Evolutionary conservation across 306 rosid genomes (phyloP).

Genomic region (Astragalus glycyphyllos): DNA sequence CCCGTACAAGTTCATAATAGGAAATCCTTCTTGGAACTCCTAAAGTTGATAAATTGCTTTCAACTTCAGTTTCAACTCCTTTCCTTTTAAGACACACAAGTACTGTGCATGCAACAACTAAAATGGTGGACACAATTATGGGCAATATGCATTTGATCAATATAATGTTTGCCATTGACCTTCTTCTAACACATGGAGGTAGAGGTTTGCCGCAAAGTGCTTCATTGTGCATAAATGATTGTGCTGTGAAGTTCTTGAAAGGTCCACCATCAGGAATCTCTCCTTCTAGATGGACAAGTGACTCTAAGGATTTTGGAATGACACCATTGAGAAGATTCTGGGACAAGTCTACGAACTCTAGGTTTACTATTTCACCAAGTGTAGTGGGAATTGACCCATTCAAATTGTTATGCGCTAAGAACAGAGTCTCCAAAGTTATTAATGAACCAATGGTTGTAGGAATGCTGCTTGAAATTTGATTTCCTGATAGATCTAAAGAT

Average conservation of each 20-base stretch:
- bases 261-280: conserved; percentile 49
- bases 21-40: conserved; percentile 26
- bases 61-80: background rate
- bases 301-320: conserved; percentile 42
- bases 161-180: background rate
- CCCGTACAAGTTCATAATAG: conserved; percentile 33
- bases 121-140: conserved; percentile 11
- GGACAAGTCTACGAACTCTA: conserved; percentile 40
- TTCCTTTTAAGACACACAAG: background rate
- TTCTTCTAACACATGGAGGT: conserved; percentile 33
- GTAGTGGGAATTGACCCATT: conserved; percentile 44
- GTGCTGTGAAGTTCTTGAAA: conserved; percentile 34
- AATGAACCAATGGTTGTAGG: conserved; percentile 28
- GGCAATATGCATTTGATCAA: conserved; percentile 33
- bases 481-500: conserved; percentile 35
- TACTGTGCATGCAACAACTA: background rate
- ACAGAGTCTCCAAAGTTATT: conserved; percentile 33
- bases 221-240: conserved; percentile 42
- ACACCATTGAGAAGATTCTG: conserved; percentile 36
- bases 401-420: conserved; percentile 38
- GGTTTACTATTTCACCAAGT: conserved; percentile 31
- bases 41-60: background rate
- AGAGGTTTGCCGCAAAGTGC: conserved; percentile 48
- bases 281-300: conserved; percentile 36
- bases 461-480: conserved; percentile 40